phyloP scores from a whole-genome alignment of 2,329 filamentous ascomycete species.

The Ceratocystis destructans region DNA sequence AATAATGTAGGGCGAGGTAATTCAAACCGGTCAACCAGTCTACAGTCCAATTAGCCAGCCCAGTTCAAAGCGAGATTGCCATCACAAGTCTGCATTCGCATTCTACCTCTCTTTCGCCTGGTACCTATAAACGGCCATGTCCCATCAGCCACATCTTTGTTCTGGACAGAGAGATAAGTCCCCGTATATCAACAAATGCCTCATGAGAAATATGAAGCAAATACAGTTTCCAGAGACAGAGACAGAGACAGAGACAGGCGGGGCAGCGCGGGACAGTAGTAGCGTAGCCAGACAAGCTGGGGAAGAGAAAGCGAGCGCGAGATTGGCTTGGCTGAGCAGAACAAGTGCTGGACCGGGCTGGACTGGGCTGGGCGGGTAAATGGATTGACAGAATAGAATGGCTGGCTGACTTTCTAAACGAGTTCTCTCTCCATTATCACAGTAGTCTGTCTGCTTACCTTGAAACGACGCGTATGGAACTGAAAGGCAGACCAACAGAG shows the following conservation, averaged over 20 bases:
- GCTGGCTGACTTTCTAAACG: too few species aligned
- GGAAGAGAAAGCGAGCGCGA: not conserved
- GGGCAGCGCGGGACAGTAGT: not conserved
- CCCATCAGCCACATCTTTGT: not conserved
- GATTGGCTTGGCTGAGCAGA: not conserved
- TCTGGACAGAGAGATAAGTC: not conserved
- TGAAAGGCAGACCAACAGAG: conserved; percentile 18
- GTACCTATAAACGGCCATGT: not conserved
- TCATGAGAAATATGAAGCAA: too few species aligned
- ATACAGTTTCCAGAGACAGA: too few species aligned
- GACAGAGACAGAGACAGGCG: not conserved
- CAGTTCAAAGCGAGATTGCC: not conserved
- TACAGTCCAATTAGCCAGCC: not conserved
- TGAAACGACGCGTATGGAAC: conserved; percentile 15
- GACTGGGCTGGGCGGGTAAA: not conserved
- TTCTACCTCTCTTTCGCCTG: not conserved
- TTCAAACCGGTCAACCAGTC: not conserved
- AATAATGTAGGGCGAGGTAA: too few species aligned
- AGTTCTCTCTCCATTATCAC: not conserved
- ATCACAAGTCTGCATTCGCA: not conserved
- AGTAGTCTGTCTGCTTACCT: not conserved
- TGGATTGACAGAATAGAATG: too few species aligned
- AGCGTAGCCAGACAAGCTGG: not conserved
- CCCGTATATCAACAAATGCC: too few species aligned
- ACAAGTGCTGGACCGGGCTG: not conserved